These are phyloP conservation scores for Penicillium freii DNA, from an alignment of 2,329 filamentous ascomycete species.

Conservation along the genomic window DNA sequence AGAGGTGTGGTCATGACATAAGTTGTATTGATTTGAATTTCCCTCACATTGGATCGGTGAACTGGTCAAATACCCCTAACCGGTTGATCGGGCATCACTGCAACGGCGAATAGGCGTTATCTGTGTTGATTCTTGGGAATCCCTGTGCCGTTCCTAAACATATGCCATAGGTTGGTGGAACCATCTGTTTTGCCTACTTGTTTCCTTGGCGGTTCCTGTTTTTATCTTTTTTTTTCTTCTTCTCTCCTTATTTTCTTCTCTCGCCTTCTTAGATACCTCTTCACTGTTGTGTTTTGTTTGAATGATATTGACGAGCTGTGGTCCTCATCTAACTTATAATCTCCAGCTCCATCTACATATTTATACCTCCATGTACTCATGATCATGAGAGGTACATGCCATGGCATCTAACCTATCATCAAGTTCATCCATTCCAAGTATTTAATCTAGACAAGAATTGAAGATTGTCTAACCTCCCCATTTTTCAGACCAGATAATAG, in stretches of 20 bases:
- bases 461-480: not conserved
- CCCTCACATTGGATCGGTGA: not conserved
- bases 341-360: not conserved
- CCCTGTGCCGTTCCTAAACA: slow-evolving; percentile 13
- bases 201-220: slow-evolving; percentile 4
- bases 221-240: not conserved
- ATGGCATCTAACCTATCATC: not conserved
- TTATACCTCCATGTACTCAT: not conserved
- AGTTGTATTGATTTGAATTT: not conserved
- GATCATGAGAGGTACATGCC: not conserved
- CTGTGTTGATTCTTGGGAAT: slow-evolving; percentile 14
- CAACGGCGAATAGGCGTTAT: slow-evolving; percentile 25
- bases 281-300: slow-evolving; percentile 16
- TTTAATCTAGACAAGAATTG: not conserved
- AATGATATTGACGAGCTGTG: slow-evolving; percentile 24
- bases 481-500: not conserved
- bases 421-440: not conserved
- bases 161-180: slow-evolving; percentile 10
- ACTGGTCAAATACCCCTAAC: not conserved
- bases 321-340: not conserved
- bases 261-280: slow-evolving; percentile 25
- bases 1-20: not conserved
- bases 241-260: not conserved
- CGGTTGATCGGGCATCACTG: slow-evolving; percentile 12
- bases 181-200: slow-evolving; percentile 7